phyloP scores from a whole-genome alignment of 2,329 filamentous ascomycete genomes.

The Fusarium avenaceum region DNA sequence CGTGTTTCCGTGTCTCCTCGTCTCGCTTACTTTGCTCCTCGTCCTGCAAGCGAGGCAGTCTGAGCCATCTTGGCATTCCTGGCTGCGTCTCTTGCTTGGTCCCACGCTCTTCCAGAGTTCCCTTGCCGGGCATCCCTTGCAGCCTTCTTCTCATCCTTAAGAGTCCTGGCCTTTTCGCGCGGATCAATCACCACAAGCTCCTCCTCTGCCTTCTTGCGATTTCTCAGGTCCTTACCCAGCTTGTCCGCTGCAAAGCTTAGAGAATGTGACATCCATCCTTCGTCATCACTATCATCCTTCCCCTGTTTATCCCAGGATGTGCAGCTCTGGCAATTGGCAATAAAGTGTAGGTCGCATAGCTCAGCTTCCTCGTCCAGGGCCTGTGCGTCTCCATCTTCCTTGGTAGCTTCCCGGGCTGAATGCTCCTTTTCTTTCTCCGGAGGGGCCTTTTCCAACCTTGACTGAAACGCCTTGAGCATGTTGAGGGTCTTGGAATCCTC shows the following conservation, averaged over 20 bases:
- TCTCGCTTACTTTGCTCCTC: slow-evolving; percentile 66
- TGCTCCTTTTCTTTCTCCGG: slow-evolving; percentile 54
- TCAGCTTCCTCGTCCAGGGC: slow-evolving; percentile 74
- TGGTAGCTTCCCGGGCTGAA: slow-evolving; percentile 40
- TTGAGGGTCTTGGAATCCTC: slow-evolving; percentile 76
- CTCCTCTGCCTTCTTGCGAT: slow-evolving; percentile 91
- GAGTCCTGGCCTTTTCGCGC: slow-evolving; percentile 80
- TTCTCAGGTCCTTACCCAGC: slow-evolving; percentile 90
- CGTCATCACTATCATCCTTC: slow-evolving; percentile 70
- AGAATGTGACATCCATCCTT: slow-evolving; percentile 87
- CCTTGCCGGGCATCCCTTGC: slow-evolving; percentile 68
- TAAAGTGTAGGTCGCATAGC: slow-evolving; percentile 95
- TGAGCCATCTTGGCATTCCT: slow-evolving; percentile 69
- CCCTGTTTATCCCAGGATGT: slow-evolving; percentile 81
- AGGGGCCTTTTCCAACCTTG: slow-evolving; percentile 74
- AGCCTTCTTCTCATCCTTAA: slow-evolving; percentile 74
- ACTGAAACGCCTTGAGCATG: slow-evolving; percentile 83
- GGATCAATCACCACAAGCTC: slow-evolving; percentile 95
- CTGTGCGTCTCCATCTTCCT: slow-evolving; percentile 44
- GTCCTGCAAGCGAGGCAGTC: slow-evolving; percentile 66
- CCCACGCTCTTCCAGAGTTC: slow-evolving; percentile 70
- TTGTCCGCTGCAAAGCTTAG: slow-evolving; percentile 91
- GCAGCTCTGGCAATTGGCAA: slow-evolving; percentile 94
- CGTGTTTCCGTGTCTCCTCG: slow-evolving; percentile 70
- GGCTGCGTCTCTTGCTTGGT: slow-evolving; percentile 61